Evolutionary conservation across 192 early-diverging fungal species (phyloP), one percentile per base, ranked within the genome.

Genomic region (Rhizophagus clarus): DNA sequence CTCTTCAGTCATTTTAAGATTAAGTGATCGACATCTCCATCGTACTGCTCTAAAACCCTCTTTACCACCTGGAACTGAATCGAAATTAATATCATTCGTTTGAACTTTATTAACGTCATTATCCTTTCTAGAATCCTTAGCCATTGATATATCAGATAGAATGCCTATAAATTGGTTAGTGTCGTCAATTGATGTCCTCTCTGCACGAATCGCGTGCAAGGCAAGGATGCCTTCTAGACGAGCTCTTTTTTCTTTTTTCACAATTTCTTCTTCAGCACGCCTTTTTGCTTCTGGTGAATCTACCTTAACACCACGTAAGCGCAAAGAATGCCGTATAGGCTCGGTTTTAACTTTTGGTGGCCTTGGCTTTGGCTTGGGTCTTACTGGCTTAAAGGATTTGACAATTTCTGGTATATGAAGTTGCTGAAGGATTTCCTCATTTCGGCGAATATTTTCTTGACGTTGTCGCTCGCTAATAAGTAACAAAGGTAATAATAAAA

Each of bases 371-470:
- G 68, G 62, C 6, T n/a, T 34, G 12, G 74, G 40, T 56, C 24
- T 75, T 66, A 5, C 34, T 37, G 34, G 34, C 40, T 24, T 63
- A 40, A 73, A 47, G 34, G 67, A 77, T 9, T 31, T 11, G 20
- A 37, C 61, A 66, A 64, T 63, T 7, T 81, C 75, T 1, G 82
- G 81, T 1, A 87, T 42, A 12, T 76, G n/a, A 26, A 87, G 77
- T 51, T 79, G 56, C 14, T 51, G 26, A 79, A 87, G 84, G 37
- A 81, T 74, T 56, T 83, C 84, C 51, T 82, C 56, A 73, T 87
- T 87, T 24, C 74, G 70, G 42, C 82, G 51, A 61, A 87, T 87
- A 68, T 87, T 87, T 61, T 87, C 86, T 2, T 82, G 66, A 17
- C 86, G 80, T 68, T 82, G 70, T 15, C 66, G 61, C 74, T 87